Conservation (phyloP, 306 rosid genomes). For the Castanea crenata region DNA sequence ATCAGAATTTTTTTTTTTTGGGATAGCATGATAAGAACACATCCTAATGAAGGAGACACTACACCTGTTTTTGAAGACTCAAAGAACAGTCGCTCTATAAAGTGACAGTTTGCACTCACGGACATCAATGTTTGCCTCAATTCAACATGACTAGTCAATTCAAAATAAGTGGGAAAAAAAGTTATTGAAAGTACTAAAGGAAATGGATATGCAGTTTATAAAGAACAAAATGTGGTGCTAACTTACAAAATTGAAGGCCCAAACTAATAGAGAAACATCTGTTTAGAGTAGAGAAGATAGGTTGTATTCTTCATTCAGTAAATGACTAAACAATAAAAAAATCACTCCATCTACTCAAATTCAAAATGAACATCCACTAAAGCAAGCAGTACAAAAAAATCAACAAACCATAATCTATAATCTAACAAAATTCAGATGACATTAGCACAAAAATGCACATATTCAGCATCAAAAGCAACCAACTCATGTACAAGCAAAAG, state of each 20-base stretch:
- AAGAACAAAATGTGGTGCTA: neutral
- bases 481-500: neutral
- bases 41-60: constrained; percentile 15
- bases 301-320: neutral
- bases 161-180: constrained; percentile 6
- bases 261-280: neutral
- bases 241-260: neutral
- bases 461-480: neutral
- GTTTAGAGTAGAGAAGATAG: neutral
- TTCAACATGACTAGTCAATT: constrained; percentile 74
- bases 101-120: constrained; percentile 76
- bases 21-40: constrained; percentile 7
- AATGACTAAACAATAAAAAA: neutral
- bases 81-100: constrained; percentile 84
- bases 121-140: constrained; percentile 88
- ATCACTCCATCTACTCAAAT: neutral
- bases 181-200: neutral
- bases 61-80: constrained; percentile 93
- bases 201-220: neutral
- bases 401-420: neutral
- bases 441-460: neutral
- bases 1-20: constrained; percentile 20
- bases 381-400: neutral
- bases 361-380: neutral
- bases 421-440: neutral